Evolutionary conservation across 139 green algal genomes (phyloP).

Genomic region (Asterochloris erici): DNA sequence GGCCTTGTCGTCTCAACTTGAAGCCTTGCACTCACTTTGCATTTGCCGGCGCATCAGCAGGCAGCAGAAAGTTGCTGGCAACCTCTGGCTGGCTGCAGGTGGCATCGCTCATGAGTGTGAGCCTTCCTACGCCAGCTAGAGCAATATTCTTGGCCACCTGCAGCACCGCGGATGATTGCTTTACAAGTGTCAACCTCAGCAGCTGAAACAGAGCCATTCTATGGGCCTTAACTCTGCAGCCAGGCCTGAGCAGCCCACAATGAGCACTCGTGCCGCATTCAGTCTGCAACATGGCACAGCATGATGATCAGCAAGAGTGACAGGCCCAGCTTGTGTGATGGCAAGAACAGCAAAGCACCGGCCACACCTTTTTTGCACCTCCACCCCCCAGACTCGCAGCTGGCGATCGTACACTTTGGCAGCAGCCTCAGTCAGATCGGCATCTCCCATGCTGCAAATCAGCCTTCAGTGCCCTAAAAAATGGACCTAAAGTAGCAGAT

Average conservation of each 20-base stretch:
- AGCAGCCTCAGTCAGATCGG: conserved; percentile 61
- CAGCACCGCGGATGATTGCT: background rate
- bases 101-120: conserved; percentile 64
- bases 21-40: conserved; percentile 15
- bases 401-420: conserved; percentile 84
- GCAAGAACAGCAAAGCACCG: background rate
- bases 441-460: background rate
- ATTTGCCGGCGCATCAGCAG: conserved; percentile 12
- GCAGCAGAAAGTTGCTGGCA: conserved; percentile 71
- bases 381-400: conserved; percentile 84
- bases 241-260: conserved; percentile 56
- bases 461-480: too few relatives aligned
- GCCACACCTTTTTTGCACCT: conserved; percentile 74
- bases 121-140: conserved; percentile 75
- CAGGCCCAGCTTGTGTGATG: background rate
- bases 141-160: conserved; percentile 92
- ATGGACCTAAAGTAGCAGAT: too few relatives aligned
- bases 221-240: conserved; percentile 60
- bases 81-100: background rate
- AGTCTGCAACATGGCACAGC: conserved; percentile 46
- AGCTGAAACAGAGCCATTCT: background rate
- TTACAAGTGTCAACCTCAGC: too few relatives aligned
- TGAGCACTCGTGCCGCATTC: conserved; percentile 53
- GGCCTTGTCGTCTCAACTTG: background rate
- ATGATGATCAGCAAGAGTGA: background rate